phyloP scores from a whole-genome alignment of 2,329 filamentous ascomycete species.

The Trichophyton simii region DNA sequence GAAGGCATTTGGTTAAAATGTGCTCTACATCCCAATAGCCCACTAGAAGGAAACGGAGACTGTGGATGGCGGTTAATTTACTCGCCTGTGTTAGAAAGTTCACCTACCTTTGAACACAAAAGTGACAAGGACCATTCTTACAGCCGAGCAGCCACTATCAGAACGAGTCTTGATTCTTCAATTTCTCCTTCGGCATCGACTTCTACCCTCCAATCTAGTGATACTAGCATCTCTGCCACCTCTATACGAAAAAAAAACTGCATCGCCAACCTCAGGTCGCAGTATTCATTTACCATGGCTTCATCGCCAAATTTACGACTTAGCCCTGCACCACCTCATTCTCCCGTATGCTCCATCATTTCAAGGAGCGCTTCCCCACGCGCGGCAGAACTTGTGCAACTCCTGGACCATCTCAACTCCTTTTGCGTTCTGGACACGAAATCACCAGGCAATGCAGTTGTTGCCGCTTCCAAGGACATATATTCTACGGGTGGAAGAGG shows the following conservation, averaged over 20 bases:
- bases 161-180: neutral
- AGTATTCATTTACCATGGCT: neutral
- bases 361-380: neutral
- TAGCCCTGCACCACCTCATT: neutral
- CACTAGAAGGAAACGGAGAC: neutral
- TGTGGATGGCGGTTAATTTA: neutral
- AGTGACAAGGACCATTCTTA: neutral
- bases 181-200: neutral
- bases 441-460: constrained; percentile 14
- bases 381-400: neutral
- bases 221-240: neutral
- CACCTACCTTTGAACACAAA: neutral
- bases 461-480: constrained; percentile 17
- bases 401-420: constrained; percentile 18
- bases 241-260: neutral
- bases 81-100: neutral
- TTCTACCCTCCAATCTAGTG: neutral
- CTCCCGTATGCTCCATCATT: neutral
- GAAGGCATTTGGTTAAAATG: neutral
- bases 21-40: neutral
- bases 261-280: neutral
- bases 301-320: neutral
- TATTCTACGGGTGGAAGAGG: constrained; percentile 15
- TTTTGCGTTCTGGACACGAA: constrained; percentile 19
- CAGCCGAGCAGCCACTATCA: neutral